A percentile compares a stretch with the other conserved stretches of the same genome.
These are phyloP conservation scores for Suhomyces yuchorum DNA, from an alignment of 1,139 yeast species.

Conservation along the genomic window DNA sequence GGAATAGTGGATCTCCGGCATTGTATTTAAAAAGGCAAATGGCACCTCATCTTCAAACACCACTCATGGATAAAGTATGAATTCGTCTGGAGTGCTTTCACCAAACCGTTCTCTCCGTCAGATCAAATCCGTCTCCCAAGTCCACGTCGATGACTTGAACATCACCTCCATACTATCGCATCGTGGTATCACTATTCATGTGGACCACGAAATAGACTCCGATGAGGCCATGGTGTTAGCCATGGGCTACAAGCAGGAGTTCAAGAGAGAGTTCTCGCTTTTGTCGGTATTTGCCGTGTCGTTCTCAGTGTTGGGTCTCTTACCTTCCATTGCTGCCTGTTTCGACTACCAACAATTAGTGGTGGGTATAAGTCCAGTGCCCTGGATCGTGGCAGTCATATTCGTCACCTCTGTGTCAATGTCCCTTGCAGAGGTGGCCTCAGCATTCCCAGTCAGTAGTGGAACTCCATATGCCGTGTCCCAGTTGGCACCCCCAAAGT, in stretches of 20 bases:
- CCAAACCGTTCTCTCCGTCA: slow-evolving; percentile 8
- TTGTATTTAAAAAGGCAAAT: not conserved
- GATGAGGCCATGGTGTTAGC: slow-evolving; percentile 64
- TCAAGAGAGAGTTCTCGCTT: slow-evolving; percentile 66
- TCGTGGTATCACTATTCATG: slow-evolving; percentile 40
- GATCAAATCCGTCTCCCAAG: slow-evolving; percentile 27
- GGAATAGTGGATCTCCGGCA: not conserved
- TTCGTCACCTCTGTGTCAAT: slow-evolving; percentile 55
- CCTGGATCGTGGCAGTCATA: slow-evolving; percentile 53
- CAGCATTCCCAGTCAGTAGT: slow-evolving; percentile 51
- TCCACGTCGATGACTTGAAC: slow-evolving; percentile 43
- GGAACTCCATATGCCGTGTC: slow-evolving; percentile 54
- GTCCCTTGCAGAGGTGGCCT: slow-evolving; percentile 50
- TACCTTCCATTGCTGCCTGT: slow-evolving; percentile 69
- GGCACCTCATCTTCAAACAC: not conserved
- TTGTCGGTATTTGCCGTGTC: slow-evolving; percentile 69
- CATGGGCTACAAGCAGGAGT: slow-evolving; percentile 74
- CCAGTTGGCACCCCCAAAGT: slow-evolving; percentile 56
- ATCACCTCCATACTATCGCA: slow-evolving; percentile 46
- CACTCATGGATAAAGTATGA: slow-evolving; percentile 1
- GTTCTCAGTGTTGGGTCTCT: slow-evolving; percentile 69
- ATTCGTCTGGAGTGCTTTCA: slow-evolving; percentile 2
- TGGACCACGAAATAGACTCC: slow-evolving; percentile 47
- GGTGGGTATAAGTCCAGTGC: slow-evolving; percentile 56
- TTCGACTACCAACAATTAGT: slow-evolving; percentile 56